A percentile compares a stretch with the other conserved stretches of the same genome.
Conservation (phyloP, 1,284 basidiomycete species). For the Pascua guehoae region DNA sequence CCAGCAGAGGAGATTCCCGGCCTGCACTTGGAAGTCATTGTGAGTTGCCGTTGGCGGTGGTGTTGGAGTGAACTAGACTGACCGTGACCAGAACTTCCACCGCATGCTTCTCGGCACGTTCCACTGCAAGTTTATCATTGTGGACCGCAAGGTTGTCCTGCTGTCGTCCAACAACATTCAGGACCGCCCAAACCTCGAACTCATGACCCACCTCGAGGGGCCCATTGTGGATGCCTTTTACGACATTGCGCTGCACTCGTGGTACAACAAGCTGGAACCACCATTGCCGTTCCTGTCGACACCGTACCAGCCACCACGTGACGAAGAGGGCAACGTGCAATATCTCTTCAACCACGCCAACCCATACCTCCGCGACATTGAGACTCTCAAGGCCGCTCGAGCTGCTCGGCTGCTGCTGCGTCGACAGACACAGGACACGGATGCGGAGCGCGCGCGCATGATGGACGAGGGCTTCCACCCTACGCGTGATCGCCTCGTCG, state of each 20-base stretch:
- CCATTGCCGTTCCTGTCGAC: slow-evolving; percentile 41
- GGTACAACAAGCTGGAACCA: slow-evolving; percentile 43
- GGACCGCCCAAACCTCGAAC: slow-evolving; percentile 57
- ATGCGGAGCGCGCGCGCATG: slow-evolving; percentile 24
- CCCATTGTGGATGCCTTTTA: slow-evolving; percentile 67
- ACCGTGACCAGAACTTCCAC: slow-evolving; percentile 45
- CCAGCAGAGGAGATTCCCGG: slow-evolving; percentile 59
- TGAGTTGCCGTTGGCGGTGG: slow-evolving; percentile 18
- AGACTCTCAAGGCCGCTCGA: slow-evolving; percentile 52
- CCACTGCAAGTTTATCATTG: slow-evolving; percentile 71
- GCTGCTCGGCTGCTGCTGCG: slow-evolving; percentile 50
- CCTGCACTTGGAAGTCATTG: slow-evolving; percentile 61
- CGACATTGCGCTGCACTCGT: slow-evolving; percentile 65
- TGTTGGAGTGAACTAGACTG: slow-evolving; percentile 11
- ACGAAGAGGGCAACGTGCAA: slow-evolving; percentile 31
- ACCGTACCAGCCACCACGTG: slow-evolving; percentile 48
- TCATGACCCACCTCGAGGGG: slow-evolving; percentile 64
- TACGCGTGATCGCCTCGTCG: slow-evolving; percentile 34
- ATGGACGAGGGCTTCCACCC: slow-evolving; percentile 20
- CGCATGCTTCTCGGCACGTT: slow-evolving; percentile 67
- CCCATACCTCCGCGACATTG: slow-evolving; percentile 53
- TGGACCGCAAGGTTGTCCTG: slow-evolving; percentile 68
- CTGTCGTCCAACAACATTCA: slow-evolving; percentile 75
- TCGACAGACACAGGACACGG: slow-evolving; percentile 42
- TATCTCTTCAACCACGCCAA: slow-evolving; percentile 58